These are phyloP conservation scores for Acanthochlamys bracteata DNA, from an alignment of 106 monocot species.

Conservation along the genomic window DNA sequence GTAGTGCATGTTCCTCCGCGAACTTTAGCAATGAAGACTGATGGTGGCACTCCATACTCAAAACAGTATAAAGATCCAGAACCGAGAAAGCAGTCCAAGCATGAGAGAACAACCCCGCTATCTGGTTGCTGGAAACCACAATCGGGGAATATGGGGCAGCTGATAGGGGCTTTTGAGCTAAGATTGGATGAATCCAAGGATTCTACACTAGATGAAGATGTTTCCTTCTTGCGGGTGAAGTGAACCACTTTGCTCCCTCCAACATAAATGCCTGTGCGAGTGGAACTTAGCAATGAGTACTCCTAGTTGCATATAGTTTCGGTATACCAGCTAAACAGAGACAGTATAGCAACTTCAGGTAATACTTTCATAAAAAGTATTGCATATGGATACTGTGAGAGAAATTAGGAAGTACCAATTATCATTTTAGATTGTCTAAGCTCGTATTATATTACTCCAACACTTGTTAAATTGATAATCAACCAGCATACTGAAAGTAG, in stretches of 20 bases:
- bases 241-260: slow-evolving; percentile 93
- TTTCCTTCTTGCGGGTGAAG: slow-evolving; percentile 78
- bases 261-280: slow-evolving; percentile 73
- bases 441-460: too few species aligned
- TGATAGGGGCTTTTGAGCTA: slow-evolving; percentile 7
- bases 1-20: slow-evolving; percentile 86
- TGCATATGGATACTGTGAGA: too few species aligned
- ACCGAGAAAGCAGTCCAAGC: slow-evolving; percentile 86
- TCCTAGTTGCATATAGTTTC: neutral
- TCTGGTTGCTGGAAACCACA: slow-evolving; percentile 76
- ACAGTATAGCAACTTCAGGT: too few species aligned
- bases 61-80: slow-evolving; percentile 65
- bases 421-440: too few species aligned
- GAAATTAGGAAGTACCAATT: too few species aligned
- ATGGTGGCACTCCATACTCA: slow-evolving; percentile 59
- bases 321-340: neutral
- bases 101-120: slow-evolving; percentile 77
- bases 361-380: too few species aligned
- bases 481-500: too few species aligned
- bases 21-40: slow-evolving; percentile 69
- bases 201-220: slow-evolving; percentile 6
- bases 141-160: slow-evolving; percentile 65
- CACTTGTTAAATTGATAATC: too few species aligned
- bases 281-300: neutral
- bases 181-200: slow-evolving; percentile 16